Base-by-base conservation (phyloP, 208 protist species). In the Trypanosoma lewisi region DNA sequence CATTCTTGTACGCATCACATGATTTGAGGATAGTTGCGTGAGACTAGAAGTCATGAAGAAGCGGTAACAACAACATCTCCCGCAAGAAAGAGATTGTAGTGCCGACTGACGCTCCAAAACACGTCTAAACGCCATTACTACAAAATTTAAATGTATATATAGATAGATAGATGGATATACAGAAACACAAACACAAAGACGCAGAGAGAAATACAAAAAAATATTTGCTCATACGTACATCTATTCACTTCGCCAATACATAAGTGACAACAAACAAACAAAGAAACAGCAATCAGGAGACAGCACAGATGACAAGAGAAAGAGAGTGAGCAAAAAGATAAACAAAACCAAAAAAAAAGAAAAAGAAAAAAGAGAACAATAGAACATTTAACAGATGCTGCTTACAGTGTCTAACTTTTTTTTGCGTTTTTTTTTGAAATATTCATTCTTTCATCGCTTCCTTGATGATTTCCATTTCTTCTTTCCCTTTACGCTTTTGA, bases 71-170 rank as follows among this genome's bases (percentile, higher is more conserved):
- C n/a, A n/a, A n/a, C n/a, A n/a, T n/a, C n/a, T 16, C 36, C 16
- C 16, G 9, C 53, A 27, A 27, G 21, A 33, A 12, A 23, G 1
- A 30, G 27, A 16, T 4, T 25, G 44, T 28, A 9, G 23, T 16
- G 19, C 47, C 17, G 42, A 45, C 30, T 31, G 19, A 21, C 19
- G 47, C 16, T 2, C 36, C 44, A 44, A 39, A 14, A 55, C 21
- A 28, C 17, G 34, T 33, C 58, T 4, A 8, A 31, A 42, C 28
- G 33, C 44, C 58, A 64, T 55, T 36, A 31, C 34, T 45, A 58
- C 2, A 58, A 42, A 47, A 2, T 31, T 21, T 14, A 12, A 27
- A 58, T 14, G 47, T 30, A 28, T 44, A 30, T 14, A 45, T n/a
- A n/a, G 31, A 45, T 17, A 44, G 23, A 19, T 44, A 44, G 0